Base-by-base conservation (phyloP, 1,284 basidiomycete genomes). In the Tetrapyrgos nigripes region DNA sequence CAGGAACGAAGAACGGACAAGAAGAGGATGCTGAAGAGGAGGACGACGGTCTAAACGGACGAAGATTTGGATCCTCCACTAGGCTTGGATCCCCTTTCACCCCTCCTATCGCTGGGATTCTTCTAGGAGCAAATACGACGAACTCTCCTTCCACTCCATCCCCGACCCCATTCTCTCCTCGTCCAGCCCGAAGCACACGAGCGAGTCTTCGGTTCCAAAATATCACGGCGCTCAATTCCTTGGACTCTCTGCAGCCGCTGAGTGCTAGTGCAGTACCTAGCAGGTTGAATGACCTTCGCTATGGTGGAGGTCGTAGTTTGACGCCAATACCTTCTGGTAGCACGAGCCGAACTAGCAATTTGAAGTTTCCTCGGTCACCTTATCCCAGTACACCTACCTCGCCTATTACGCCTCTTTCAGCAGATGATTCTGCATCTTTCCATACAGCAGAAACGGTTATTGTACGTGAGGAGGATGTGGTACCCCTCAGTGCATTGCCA, bases 281-380 rank as follows among this genome's bases (percentile, higher is more conserved):
- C n/a, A n/a, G n/a, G n/a, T 11, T 8, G 14, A 33, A 33, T 14
- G 14, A 14, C 8, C 31, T 33, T 8, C 14, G 8, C 8, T 8
- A 33, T 33, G 31, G 31, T 14, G 31, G 31, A 33, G 31, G 14
- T 33, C 8, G 31, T 8, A 8, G 8, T 14, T 33, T 33, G 9
- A 33, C 9, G 44, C 52, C 11, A 61, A 61, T 43, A 66, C 69
- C n/a, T 63, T 79, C 1, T 64, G 66, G 19, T 73, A 71, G 48
- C 69, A 76, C 0, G 62, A 79, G 10, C 62, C 67, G 2, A 62
- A 68, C 2, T 79, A 75, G 58, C 79, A 78, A 45, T 74, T 78
- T n/a, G 79, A 79, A 1, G 78, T 79, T 0, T 80, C 76, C 54
- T 77, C 78, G 3, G 17, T 14, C 14, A 14, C 9, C 9, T 8